These are phyloP conservation scores for Fusarium mundagurra DNA, from an alignment of 2,329 filamentous ascomycete genomes.

Conservation along the genomic window DNA sequence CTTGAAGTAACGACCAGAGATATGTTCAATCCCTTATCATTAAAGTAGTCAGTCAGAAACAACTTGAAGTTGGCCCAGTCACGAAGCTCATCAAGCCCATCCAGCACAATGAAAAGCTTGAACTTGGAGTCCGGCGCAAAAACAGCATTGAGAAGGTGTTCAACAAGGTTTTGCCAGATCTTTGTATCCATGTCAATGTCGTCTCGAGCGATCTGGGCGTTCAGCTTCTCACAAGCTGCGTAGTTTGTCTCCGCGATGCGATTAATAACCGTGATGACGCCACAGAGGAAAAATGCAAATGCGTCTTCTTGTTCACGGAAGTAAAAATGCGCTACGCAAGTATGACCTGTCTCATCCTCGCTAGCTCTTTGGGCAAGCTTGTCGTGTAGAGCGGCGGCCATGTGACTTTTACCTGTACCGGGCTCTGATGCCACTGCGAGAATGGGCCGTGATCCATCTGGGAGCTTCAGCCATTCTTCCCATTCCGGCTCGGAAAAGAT, in stretches of 20 bases:
- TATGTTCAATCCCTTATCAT: conserved; percentile 22
- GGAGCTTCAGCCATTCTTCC: conserved; percentile 39
- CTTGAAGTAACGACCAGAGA: conserved; percentile 42
- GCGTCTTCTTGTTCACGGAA: conserved; percentile 48
- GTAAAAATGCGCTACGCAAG: conserved; percentile 48
- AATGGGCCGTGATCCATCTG: conserved; percentile 6
- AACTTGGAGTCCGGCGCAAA: neutral
- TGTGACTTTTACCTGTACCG: conserved; percentile 49
- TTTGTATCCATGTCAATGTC: conserved; percentile 10
- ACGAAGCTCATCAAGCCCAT: conserved; percentile 5
- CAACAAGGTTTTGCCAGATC: neutral
- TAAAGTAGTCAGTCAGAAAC: neutral
- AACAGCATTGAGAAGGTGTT: neutral
- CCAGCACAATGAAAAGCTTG: neutral
- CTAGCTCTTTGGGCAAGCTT: conserved; percentile 14
- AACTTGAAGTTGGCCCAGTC: neutral
- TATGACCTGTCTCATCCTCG: conserved; percentile 25
- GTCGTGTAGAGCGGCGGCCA: conserved; percentile 41
- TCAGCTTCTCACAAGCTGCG: conserved; percentile 44
- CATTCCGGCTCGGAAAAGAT: conserved; percentile 42
- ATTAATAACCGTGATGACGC: conserved; percentile 42
- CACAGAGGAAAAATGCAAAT: conserved; percentile 34
- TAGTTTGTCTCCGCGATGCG: conserved; percentile 46
- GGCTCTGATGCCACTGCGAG: conserved; percentile 45
- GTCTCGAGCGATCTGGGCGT: conserved; percentile 41